These are phyloP conservation scores for Phytophthora cactorum DNA, from an alignment of 352 stramenopile genomes.

Conservation along the genomic window DNA sequence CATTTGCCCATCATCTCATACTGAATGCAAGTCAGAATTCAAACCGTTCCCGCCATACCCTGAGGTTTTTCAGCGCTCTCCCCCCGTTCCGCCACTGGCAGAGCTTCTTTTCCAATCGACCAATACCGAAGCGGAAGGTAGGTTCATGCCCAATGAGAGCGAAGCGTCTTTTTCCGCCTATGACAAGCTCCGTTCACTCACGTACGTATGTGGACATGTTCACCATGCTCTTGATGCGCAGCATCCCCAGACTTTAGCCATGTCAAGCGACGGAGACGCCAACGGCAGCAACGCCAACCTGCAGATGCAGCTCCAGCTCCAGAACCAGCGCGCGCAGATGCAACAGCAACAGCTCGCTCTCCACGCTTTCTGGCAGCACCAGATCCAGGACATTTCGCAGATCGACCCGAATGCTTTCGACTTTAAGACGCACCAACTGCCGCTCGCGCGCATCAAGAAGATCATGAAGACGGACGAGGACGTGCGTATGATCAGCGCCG, in stretches of 20 bases:
- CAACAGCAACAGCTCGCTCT: conserved; percentile 89
- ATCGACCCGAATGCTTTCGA: conserved; percentile 87
- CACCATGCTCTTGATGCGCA: conserved; percentile 2
- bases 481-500: conserved; percentile 94
- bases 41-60: conserved; percentile 13
- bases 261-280: conserved; percentile 60
- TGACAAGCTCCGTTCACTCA: conserved; percentile 43
- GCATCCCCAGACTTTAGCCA: conserved; percentile 16
- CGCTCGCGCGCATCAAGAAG: conserved; percentile 94
- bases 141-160: conserved; percentile 69
- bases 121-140: conserved; percentile 35
- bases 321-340: conserved; percentile 88
- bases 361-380: conserved; percentile 88
- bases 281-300: conserved; percentile 60
- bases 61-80: conserved; percentile 10
- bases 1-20: no score
- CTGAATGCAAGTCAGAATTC: conserved; percentile 3
- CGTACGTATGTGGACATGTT: conserved; percentile 16
- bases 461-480: conserved; percentile 97
- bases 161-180: conserved; percentile 80
- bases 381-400: conserved; percentile 90
- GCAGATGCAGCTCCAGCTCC: conserved; percentile 88
- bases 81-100: conserved; percentile 18
- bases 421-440: conserved; percentile 91
- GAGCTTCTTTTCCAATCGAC: conserved; percentile 23